Conservation (phyloP, 441 rosid genomes). For the Populus hybrid region DNA sequence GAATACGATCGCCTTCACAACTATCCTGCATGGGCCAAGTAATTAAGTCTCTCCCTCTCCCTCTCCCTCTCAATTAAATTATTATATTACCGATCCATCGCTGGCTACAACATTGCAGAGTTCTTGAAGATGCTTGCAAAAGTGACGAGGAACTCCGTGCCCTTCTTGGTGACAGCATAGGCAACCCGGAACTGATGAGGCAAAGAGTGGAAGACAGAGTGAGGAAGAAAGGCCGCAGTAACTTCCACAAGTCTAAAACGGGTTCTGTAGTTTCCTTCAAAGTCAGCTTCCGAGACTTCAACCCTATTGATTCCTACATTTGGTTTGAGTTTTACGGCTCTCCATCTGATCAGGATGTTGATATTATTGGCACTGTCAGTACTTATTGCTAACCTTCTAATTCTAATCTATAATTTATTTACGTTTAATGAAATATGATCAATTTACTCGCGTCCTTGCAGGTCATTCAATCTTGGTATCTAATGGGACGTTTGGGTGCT, state of each 20-base stretch:
- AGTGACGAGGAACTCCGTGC: constrained; percentile 83
- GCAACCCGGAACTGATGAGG: constrained; percentile 89
- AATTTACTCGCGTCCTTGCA: constrained; percentile 26
- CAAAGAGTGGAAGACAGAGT: constrained; percentile 86
- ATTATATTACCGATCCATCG: neutral
- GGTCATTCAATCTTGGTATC: constrained; percentile 93
- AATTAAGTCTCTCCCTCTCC: neutral
- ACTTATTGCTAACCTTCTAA: constrained; percentile 11
- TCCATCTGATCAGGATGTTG: constrained; percentile 81
- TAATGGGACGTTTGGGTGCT: constrained; percentile 93
- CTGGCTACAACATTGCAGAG: constrained; percentile 34
- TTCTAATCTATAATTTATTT: neutral
- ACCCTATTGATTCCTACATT: constrained; percentile 70
- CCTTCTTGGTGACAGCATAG: constrained; percentile 91
- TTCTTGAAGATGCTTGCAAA: constrained; percentile 78
- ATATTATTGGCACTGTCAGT: constrained; percentile 79
- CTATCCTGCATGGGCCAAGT: constrained; percentile 95
- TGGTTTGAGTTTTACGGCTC: constrained; percentile 90
- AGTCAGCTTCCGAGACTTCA: constrained; percentile 95
- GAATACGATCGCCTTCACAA: constrained; percentile 70
- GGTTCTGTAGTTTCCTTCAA: constrained; percentile 88
- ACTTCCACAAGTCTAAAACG: constrained; percentile 66
- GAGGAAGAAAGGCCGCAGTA: constrained; percentile 64
- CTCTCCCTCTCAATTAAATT: neutral
- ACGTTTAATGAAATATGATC: neutral